Base-by-base conservation (phyloP, 305 asterid genomes). In the Andrographis paniculata region DNA sequence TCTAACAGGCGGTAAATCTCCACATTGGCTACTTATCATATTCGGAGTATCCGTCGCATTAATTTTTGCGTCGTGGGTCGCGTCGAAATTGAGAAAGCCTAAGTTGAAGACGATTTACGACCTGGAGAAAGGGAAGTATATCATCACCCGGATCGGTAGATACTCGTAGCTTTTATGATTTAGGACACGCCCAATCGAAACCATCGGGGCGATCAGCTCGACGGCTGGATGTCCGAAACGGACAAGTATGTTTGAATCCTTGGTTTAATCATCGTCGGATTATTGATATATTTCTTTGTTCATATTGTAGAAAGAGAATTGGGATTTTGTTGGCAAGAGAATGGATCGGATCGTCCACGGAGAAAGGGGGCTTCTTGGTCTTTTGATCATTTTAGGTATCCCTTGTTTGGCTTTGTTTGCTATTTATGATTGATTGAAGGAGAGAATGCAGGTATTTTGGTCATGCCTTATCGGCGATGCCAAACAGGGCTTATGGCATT, bases 71-170 rank as follows among this genome's bases (percentile, higher is more conserved):
- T 65, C 71, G 48, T 78, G 82, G 87, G 43, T 75, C 31, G 67
- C 68, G 52, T 52, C 74, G 7, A 78, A 63, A 61, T 73, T 86
- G 80, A 68, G 69, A 62, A 86, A 80, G 46, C 95, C 96, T 46
- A 79, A 83, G 66, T 46, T 78, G 67, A 91, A 91, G 76, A 91
- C 99, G 8, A 84, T 91, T 44, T 91, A 91, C 47, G 95, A 86
- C 69, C 78, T 91, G 39, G 99, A 91, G 80, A 86, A 83, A 68
- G 99, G 98, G 22, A 86, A 86, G 80, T 86, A 91, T 52, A 83
- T 91, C 67, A 73, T 86, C 49, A 86, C 88, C 19, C 82, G 82
- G 39, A 62, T 80, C 18, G 53, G 67, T 67, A 77, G 99, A 67
- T 74, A 72, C 61, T 88, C 86, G 19, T 87, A 74, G 73, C 55